Evolutionary conservation across 257 asterid species (phyloP).

Genomic region (Haberlea rhodopensis): DNA sequence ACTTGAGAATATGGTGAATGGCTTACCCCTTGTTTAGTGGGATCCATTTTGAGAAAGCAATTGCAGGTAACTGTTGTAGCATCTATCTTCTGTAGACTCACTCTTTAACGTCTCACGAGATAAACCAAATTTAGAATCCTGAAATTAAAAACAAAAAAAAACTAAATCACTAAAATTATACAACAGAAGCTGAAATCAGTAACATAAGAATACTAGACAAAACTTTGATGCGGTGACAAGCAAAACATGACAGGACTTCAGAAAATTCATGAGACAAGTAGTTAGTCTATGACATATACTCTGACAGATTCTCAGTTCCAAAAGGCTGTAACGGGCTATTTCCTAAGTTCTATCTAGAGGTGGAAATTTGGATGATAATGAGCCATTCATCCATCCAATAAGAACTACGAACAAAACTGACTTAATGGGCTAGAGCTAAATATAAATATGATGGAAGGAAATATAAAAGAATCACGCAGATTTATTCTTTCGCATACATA

Average conservation of each 20-base stretch:
- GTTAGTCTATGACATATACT: too few species aligned
- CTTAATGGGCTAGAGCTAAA: neutral
- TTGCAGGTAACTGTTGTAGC: slow-evolving; percentile 38
- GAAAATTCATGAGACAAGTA: too few species aligned
- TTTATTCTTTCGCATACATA: too few species aligned
- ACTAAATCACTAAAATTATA: neutral
- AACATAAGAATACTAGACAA: too few species aligned
- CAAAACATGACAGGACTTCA: too few species aligned
- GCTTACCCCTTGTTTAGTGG: slow-evolving; percentile 35
- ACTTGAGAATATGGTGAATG: neutral
- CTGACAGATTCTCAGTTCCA: too few species aligned
- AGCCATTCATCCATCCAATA: too few species aligned
- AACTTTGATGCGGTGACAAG: too few species aligned
- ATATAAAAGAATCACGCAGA: neutral
- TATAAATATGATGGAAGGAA: neutral
- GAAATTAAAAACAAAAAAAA: neutral
- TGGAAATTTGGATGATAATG: too few species aligned
- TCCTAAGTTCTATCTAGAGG: too few species aligned
- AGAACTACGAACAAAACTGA: too few species aligned
- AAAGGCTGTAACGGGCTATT: too few species aligned
- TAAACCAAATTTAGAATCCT: neutral
- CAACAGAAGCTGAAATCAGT: neutral
- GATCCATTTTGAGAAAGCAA: slow-evolving; percentile 37
- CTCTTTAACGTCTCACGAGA: neutral
- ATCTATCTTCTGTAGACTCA: slow-evolving; percentile 22